Evolutionary conservation across 352 stramenopile genomes (phyloP), one percentile per base, ranked within the genome.

Genomic region (Phytopythium kandeliae): DNA sequence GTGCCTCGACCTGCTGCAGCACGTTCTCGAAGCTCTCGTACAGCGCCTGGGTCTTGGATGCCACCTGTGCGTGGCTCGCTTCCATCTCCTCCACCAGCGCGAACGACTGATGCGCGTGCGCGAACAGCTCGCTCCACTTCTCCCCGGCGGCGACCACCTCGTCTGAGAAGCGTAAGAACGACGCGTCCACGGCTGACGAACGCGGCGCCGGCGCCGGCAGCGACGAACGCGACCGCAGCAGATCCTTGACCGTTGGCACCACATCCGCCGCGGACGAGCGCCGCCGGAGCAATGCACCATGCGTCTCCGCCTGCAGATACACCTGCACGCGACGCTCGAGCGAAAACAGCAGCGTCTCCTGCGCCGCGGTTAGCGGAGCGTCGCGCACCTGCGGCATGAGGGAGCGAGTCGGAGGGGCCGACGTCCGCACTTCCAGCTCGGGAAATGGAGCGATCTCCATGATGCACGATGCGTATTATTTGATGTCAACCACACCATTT

Each of bases 1-100:
- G 62, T 30, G 65, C 68, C 26, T 89, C 78, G 8, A 89, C 58
- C 45, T 88, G 71, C 45, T 82, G 59, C 41, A 86, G 45, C 8
- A 74, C 63, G 51, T 72, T 80, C 56, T 89, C 83, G 40, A 93
- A 93, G 51, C 64, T 83, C 51, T 83, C 69, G 50, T 91, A 91
- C 48, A 93, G 57, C 17, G 83, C 78, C 26, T 78, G 72, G 3
- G 83, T 93, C 65, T 86, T 86, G 50, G 67, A 59, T 22, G 75
- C 77, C 25, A 93, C 80, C 48, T 89, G 78, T 34, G 64, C 74
- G 62, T 93, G 83, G 59, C 76, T 86, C n/a, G 65, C 57, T 50
- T 93, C 83, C 83, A 93, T 90, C 37, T 91, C 78, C 16, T 84
- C 69, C 24, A 93, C 76, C 12, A 90, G 63, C 15, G 63, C 72